Base-by-base conservation (phyloP, 2,329 filamentous ascomycete species). In the Aspergillus carbonarius region DNA sequence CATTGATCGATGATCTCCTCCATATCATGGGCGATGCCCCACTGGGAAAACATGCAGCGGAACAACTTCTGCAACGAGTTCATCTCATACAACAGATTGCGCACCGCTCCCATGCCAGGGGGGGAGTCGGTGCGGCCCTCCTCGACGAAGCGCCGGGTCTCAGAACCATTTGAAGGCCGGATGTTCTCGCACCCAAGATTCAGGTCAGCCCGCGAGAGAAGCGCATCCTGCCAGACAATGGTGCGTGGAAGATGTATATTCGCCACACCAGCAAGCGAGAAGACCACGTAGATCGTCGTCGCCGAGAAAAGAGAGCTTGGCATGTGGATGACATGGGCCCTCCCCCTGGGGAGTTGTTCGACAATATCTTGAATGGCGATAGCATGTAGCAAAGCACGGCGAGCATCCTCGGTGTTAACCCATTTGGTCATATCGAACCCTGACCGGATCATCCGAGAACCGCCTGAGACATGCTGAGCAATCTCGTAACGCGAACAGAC, bases 31-130 rank as follows among this genome's bases (percentile, higher is more conserved):
- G 78, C 77, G 55, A 80, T 72, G 0, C 78, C 78, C 78, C 78
- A 80, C 59, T 80, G 78, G 4, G 75, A 76, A 17, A 67, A 73
- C 18, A 80, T 63, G 48, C 78, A 79, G 32, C 76, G 69, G 54
- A 80, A 79, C 9, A 80, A 64, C 64, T 79, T 79, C 59, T 79
- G 77, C 69, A 80, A 77, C 17, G 76, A 78, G 60, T 79, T 79
- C 60, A 80, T 65, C 59, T 80, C 78, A 60, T 80, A 80, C n/a
- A 79, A 62, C 39, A 80, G 62, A 66, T 79, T 79, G 44, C 75
- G 71, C 12, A 68, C 69, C 5, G 67, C 66, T 1, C 63, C 70
- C 35, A 60, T 60, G 8, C 65, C 66, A 1, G 65, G 61, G 2
- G 65, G 60, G 9, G 61, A 62, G 3, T 66, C 60, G 1, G 67